These are phyloP conservation scores for Colletotrichum chrysophilum DNA, from an alignment of 2,329 filamentous ascomycete genomes.

Conservation along the genomic window DNA sequence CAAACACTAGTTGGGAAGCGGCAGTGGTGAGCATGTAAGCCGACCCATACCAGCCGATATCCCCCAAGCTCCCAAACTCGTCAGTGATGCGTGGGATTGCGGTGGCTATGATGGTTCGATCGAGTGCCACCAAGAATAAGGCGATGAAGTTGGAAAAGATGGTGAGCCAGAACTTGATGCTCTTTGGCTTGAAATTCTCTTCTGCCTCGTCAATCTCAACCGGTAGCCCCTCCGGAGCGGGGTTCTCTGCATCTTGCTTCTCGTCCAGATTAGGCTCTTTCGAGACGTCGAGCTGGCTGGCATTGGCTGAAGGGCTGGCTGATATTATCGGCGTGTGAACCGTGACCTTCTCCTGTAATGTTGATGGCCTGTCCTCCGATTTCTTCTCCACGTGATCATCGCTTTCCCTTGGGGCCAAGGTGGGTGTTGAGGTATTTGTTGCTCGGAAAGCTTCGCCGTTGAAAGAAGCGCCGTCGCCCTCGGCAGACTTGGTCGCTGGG, in stretches of 20 bases:
- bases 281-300: background rate
- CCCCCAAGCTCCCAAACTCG: constrained; percentile 61
- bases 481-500: background rate
- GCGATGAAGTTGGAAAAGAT: constrained; percentile 58
- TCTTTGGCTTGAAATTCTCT: constrained; percentile 56
- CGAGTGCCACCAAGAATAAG: constrained; percentile 63
- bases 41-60: constrained; percentile 70
- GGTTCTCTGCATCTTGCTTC: constrained; percentile 7
- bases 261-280: constrained; percentile 11
- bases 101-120: constrained; percentile 61
- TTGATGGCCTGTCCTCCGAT: background rate
- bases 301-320: background rate
- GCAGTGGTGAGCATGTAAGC: constrained; percentile 66
- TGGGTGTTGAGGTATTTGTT: constrained; percentile 15
- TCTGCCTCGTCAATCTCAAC: constrained; percentile 16
- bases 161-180: constrained; percentile 60
- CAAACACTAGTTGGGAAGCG: constrained; percentile 56
- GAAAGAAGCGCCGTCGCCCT: background rate
- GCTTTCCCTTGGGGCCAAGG: constrained; percentile 10
- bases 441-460: background rate
- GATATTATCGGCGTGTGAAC: background rate
- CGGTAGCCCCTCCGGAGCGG: background rate
- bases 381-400: constrained; percentile 4
- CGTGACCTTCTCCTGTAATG: background rate
- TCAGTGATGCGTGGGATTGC: constrained; percentile 61